Percentiles rank a stretch among this genome's conserved stretches.
Conservation (phyloP, 2,329 filamentous ascomycete species). For the Colletotrichum navitas region DNA sequence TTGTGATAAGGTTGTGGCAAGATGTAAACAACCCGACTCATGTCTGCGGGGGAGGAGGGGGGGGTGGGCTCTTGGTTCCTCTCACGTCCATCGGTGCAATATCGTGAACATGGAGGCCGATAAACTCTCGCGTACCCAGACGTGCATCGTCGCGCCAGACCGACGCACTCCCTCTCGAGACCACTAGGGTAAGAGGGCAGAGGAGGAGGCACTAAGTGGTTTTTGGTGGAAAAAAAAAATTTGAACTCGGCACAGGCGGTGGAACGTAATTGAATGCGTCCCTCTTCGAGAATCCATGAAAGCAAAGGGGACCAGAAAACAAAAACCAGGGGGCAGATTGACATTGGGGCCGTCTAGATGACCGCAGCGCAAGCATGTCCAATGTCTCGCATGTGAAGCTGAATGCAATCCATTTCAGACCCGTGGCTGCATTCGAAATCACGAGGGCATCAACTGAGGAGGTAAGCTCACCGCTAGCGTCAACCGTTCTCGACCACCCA, state of each 20-base stretch:
- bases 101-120: background rate
- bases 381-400: slow-evolving; percentile 41
- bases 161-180: background rate
- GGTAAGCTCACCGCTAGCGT: slow-evolving; percentile 1
- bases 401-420: slow-evolving; percentile 23
- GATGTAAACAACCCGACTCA: background rate
- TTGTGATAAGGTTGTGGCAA: slow-evolving; percentile 8
- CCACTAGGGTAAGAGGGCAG: background rate
- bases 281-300: background rate
- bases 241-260: background rate
- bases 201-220: background rate
- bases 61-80: background rate
- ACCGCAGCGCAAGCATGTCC: slow-evolving; percentile 6
- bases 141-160: background rate
- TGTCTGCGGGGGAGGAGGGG: background rate
- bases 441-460: slow-evolving; percentile 21
- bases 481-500: slow-evolving; percentile 32
- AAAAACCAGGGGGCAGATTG: background rate
- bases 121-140: slow-evolving; percentile 1
- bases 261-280: background rate
- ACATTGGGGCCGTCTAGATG: background rate
- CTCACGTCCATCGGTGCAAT: background rate
- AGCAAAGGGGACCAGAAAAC: background rate
- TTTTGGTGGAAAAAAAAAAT: no score
- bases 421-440: slow-evolving; percentile 32